Base-by-base conservation (phyloP, 192 early-diverging fungal genomes). In the Coemansia guatemalensis region DNA sequence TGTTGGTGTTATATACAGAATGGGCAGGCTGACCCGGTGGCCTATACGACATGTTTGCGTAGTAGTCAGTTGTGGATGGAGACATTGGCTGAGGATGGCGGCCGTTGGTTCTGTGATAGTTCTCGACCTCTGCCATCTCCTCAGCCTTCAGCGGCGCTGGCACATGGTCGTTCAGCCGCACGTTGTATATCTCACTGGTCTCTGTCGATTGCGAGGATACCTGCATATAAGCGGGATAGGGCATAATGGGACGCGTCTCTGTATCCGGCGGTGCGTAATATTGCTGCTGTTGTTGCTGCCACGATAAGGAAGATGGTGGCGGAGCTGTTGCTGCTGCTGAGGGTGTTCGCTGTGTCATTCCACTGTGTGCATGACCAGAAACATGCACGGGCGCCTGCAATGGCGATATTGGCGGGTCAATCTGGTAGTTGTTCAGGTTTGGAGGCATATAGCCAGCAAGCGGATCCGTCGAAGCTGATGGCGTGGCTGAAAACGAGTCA, bases 61-160 rank as follows among this genome's bases (percentile, higher is more conserved):
- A 78, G 56, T 78, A 78, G 56, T 78, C 76, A 22, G 67, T 69
- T 17, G 76, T 62, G 7, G 70, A 59, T 21, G 74, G 53, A 32
- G 57, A 53, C 59, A 54, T 22, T 39, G 55, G 63, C 53, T 71
- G 69, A 56, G 11, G 62, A 30, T 64, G 53, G n/a, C 57, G 41
- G 12, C 58, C 30, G 26, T 49, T 32, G 41, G 52, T 65, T 55
- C 68, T 52, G 26, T 60, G 68, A 26, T 66, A 55, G 48, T 60
- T 58, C 51, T 76, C 57, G 20, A 75, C 73, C 48, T 58, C 74
- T 1, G 74, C 74, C 74, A 76, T 76, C 62, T 76, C 74, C 65
- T 76, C 74, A 3, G 74, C 60, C 41, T 62, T 65, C 35, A 76
- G 56, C 21, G 74, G 74, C 48, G 64, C 32, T 41, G 74, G 74